Conservation (phyloP, 495 filamentous ascomycete species). For the Penicillium bovifimosum region DNA sequence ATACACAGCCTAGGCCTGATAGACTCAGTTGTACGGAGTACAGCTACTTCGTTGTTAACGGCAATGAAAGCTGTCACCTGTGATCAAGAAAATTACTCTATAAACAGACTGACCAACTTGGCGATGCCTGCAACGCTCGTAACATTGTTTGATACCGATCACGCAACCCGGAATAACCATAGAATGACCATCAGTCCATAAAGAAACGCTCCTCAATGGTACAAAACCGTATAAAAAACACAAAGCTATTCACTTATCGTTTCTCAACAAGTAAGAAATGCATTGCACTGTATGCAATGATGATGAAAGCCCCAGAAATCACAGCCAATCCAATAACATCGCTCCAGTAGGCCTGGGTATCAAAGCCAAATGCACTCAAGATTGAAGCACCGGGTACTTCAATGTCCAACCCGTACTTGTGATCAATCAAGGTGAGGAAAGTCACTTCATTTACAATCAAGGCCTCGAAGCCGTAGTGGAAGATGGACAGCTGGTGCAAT, state of each 20-base stretch:
- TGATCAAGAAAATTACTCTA: neutral
- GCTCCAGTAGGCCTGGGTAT: slow-evolving; percentile 74
- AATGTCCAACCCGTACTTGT: slow-evolving; percentile 93
- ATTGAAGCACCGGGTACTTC: slow-evolving; percentile 94
- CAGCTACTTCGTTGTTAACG: neutral
- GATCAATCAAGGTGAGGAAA: slow-evolving; percentile 82
- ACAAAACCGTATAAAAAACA: neutral
- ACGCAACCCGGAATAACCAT: no score
- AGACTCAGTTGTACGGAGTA: neutral
- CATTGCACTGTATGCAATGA: slow-evolving; percentile 89
- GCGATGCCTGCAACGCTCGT: neutral
- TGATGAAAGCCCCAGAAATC: slow-evolving; percentile 76
- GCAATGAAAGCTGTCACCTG: no score
- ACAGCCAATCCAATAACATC: slow-evolving; percentile 78
- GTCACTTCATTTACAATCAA: slow-evolving; percentile 96
- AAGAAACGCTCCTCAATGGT: slow-evolving; percentile 1
- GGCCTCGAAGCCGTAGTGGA: slow-evolving; percentile 96
- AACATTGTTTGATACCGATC: neutral
- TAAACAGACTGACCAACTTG: neutral
- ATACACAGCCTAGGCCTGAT: no score
- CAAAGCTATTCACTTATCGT: slow-evolving; percentile 45
- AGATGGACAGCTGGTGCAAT: slow-evolving; percentile 75
- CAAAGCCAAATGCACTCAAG: slow-evolving; percentile 87
- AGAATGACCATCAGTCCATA: neutral
- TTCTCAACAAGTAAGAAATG: slow-evolving; percentile 91